phyloP scores from a whole-genome alignment of 2,329 filamentous ascomycete species.

The Xylaria polymorpha region DNA sequence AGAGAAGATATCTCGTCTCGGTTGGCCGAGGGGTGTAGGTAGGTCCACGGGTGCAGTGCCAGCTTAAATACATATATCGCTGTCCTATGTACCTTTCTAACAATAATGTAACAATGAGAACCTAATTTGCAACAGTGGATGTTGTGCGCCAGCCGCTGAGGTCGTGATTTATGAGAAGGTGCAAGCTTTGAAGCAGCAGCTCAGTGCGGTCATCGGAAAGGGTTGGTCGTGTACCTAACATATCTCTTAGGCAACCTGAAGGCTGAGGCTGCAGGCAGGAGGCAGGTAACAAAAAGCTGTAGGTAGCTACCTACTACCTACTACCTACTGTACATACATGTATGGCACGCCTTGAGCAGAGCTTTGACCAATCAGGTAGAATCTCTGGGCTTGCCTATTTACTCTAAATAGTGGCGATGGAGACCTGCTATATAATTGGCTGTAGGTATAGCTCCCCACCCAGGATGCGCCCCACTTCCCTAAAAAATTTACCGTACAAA shows the following conservation, averaged over 20 bases:
- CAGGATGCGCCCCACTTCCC: slow-evolving; percentile 18
- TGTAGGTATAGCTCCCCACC: slow-evolving; percentile 8
- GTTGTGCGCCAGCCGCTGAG: background rate
- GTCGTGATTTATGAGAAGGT: background rate
- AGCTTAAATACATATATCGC: background rate
- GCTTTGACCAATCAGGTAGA: slow-evolving; percentile 26
- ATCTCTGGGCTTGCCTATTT: background rate
- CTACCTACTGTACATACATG: too few species aligned
- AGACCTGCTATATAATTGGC: slow-evolving; percentile 18
- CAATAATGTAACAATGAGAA: background rate
- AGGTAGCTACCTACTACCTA: background rate
- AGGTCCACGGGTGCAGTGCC: background rate
- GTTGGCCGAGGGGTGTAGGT: background rate
- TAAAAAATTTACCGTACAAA: slow-evolving; percentile 29
- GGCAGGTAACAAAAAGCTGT: background rate
- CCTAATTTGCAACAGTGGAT: background rate
- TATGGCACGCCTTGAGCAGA: background rate
- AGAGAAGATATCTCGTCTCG: slow-evolving; percentile 12
- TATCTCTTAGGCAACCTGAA: background rate
- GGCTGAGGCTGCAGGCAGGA: slow-evolving; percentile 4
- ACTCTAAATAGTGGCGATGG: too few species aligned
- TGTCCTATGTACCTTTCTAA: background rate
- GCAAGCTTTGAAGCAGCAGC: background rate
- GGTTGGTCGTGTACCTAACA: background rate
- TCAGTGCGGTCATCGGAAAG: background rate